These are phyloP conservation scores for Trichophyton schoenleinii DNA, from an alignment of 2,329 filamentous ascomycete species.

Conservation along the genomic window DNA sequence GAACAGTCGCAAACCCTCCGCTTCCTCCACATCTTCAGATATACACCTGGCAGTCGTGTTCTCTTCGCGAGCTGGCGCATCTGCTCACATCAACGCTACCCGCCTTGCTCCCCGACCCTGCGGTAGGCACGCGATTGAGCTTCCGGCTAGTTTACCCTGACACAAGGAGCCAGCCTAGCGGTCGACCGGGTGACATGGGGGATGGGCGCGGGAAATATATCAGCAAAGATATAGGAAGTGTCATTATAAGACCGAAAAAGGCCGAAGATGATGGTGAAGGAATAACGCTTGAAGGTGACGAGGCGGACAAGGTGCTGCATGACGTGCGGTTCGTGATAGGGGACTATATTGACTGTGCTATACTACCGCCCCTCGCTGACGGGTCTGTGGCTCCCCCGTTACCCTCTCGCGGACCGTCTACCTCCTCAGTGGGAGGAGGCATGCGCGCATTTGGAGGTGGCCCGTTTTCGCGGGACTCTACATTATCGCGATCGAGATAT, in stretches of 20 bases:
- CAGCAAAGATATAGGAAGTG: constrained; percentile 68
- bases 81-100: constrained; percentile 60
- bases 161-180: constrained; percentile 33
- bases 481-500: constrained; percentile 30
- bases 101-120: constrained; percentile 56
- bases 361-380: constrained; percentile 61
- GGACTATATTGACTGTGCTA: constrained; percentile 74
- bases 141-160: constrained; percentile 83
- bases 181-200: constrained; percentile 19
- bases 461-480: constrained; percentile 30
- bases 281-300: constrained; percentile 37
- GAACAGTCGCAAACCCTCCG: constrained; percentile 46
- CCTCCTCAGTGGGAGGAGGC: constrained; percentile 36
- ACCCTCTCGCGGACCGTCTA: not conserved
- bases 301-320: constrained; percentile 59
- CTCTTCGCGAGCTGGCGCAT: constrained; percentile 65
- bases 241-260: constrained; percentile 44
- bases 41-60: constrained; percentile 76
- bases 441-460: constrained; percentile 26
- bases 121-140: constrained; percentile 69
- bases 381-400: constrained; percentile 54
- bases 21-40: constrained; percentile 61
- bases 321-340: constrained; percentile 77
- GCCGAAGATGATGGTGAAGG: not conserved
- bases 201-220: constrained; percentile 50